Percentiles rank a stretch among this genome's conserved stretches.
These are phyloP conservation scores for Schizonepeta tenuifolia DNA, from an alignment of 257 asterid genomes.

Conservation along the genomic window DNA sequence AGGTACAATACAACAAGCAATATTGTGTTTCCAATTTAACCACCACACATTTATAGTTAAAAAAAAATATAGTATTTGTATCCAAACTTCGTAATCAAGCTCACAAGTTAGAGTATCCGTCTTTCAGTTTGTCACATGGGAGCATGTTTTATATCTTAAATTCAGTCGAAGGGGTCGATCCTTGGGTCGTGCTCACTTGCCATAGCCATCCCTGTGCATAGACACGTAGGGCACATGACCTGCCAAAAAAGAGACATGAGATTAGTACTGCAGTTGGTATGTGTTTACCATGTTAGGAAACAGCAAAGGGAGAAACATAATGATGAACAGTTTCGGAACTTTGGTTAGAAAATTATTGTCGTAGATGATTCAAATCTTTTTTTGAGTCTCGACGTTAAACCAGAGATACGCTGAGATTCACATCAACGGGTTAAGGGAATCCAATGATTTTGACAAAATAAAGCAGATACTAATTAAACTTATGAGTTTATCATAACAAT, in stretches of 20 bases:
- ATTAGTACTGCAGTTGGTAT: background rate
- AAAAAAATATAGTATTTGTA: background rate
- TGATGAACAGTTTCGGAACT: background rate
- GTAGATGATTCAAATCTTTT: background rate
- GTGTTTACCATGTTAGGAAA: background rate
- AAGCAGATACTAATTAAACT: background rate
- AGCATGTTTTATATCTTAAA: background rate
- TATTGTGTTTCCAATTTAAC: background rate
- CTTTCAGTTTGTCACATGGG: background rate
- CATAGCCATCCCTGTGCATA: constrained; percentile 98
- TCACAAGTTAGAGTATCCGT: background rate
- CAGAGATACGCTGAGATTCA: background rate
- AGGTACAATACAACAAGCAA: background rate
- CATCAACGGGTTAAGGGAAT: background rate
- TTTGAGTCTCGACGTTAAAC: background rate
- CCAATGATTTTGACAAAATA: background rate
- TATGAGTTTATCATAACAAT: background rate
- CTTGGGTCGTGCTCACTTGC: constrained; percentile 97
- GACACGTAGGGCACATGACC: constrained; percentile 99
- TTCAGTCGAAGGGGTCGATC: constrained; percentile 76
- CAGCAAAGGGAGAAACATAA: background rate
- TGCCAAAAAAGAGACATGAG: constrained; percentile 38
- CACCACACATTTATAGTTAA: background rate
- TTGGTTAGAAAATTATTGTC: background rate
- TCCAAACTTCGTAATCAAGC: background rate